Percentiles rank a stretch among this genome's conserved stretches.
Evolutionary conservation across 495 filamentous ascomycete genomes (phyloP).

Genomic region (Viridothelium virens): DNA sequence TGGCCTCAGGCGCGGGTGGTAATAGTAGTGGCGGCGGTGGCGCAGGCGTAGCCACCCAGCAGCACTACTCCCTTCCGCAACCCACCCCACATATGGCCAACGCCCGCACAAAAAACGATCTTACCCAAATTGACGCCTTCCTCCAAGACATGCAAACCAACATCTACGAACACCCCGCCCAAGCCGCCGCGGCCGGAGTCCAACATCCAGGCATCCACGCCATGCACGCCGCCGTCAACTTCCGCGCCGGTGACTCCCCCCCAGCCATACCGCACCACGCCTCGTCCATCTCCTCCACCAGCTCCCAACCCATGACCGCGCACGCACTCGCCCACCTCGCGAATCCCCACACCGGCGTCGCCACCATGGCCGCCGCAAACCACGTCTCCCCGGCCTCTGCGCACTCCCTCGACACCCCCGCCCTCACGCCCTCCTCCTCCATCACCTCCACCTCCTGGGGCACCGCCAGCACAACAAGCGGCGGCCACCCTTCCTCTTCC

Average conservation of each 20-base stretch:
- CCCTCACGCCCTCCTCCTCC: conserved; percentile 84
- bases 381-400: conserved; percentile 61
- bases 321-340: conserved; percentile 41
- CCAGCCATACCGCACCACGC: conserved; percentile 40
- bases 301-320: conserved; percentile 54
- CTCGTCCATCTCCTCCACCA: conserved; percentile 31
- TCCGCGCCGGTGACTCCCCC: conserved; percentile 69
- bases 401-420: conserved; percentile 58
- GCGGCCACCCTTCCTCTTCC: too few species aligned
- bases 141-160: conserved; percentile 91
- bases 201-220: conserved; percentile 62
- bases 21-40: conserved; percentile 22
- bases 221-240: conserved; percentile 50
- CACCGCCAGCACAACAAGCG: conserved; percentile 33
- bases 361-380: conserved; percentile 83
- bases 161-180: conserved; percentile 82
- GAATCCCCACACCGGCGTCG: conserved; percentile 54
- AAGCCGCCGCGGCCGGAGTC: conserved; percentile 65
- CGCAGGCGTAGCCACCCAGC: conserved; percentile 33
- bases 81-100: conserved; percentile 43
- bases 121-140: conserved; percentile 85
- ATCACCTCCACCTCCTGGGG: conserved; percentile 56
- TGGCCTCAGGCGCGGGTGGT: neutral
- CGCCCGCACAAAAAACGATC: conserved; percentile 82
- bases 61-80: conserved; percentile 74